phyloP scores from a whole-genome alignment of 805 yeast genomes.

The Candida schatavii region DNA sequence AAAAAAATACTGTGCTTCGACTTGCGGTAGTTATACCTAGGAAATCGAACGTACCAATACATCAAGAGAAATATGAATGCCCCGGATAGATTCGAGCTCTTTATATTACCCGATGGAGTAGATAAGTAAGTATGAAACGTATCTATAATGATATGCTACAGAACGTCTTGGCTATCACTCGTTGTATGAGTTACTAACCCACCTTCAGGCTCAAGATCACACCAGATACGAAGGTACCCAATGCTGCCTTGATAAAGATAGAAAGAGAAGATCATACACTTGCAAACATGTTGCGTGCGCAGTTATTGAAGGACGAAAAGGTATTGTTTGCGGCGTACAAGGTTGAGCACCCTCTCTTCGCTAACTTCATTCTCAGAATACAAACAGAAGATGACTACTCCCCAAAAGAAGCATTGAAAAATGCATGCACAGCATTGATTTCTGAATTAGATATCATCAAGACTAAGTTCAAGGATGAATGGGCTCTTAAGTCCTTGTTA shows the following conservation, averaged over 20 bases:
- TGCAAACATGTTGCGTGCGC: slow-evolving; percentile 85
- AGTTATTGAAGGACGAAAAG: slow-evolving; percentile 76
- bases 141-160: too few relatives aligned
- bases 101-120: slow-evolving; percentile 95
- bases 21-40: too few relatives aligned
- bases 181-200: slow-evolving; percentile 17
- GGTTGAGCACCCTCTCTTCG: slow-evolving; percentile 96
- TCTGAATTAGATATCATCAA: slow-evolving; percentile 72
- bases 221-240: slow-evolving; percentile 93
- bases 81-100: slow-evolving; percentile 97
- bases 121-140: slow-evolving; percentile 68
- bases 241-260: slow-evolving; percentile 87
- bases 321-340: slow-evolving; percentile 98
- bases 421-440: slow-evolving; percentile 83
- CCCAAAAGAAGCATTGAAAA: slow-evolving; percentile 85
- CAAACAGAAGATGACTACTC: slow-evolving; percentile 95
- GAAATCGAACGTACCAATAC: too few relatives aligned
- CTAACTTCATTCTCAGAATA: slow-evolving; percentile 88
- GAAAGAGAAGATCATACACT: slow-evolving; percentile 98
- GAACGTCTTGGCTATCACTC: too few relatives aligned
- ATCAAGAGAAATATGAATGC: too few relatives aligned
- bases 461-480: slow-evolving; percentile 83
- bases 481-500: slow-evolving; percentile 80
- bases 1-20: too few relatives aligned
- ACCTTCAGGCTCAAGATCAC: slow-evolving; percentile 64